Evolutionary conservation across 1,284 basidiomycete species (phyloP).

Genomic region (Apiotrichum porosum): DNA sequence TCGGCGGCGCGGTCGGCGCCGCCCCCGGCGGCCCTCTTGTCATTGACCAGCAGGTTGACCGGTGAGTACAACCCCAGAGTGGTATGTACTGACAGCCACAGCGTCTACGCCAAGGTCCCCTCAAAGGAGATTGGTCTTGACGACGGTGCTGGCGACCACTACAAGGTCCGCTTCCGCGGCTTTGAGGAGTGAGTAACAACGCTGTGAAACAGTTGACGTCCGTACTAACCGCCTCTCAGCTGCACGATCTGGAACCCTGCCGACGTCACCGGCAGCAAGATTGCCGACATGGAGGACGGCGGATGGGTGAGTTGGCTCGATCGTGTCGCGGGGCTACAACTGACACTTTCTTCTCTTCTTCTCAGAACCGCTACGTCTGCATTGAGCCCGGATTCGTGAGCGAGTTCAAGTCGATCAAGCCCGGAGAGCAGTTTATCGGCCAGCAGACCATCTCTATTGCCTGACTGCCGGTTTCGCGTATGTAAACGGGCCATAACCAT

Average conservation of each 20-base stretch:
- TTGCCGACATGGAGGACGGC: slow-evolving; percentile 75
- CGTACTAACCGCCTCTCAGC: slow-evolving; percentile 18
- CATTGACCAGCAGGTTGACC: slow-evolving; percentile 33
- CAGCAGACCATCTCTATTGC: slow-evolving; percentile 58
- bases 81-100: no score
- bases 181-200: slow-evolving; percentile 56
- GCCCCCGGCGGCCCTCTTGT: slow-evolving; percentile 37
- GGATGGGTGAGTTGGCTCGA: slow-evolving; percentile 73
- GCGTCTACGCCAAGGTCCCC: slow-evolving; percentile 42
- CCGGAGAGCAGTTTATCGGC: slow-evolving; percentile 67
- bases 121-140: slow-evolving; percentile 35
- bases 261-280: slow-evolving; percentile 60
- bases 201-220: no score
- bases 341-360: background rate
- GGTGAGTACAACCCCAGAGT: slow-evolving; percentile 32
- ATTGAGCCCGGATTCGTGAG: slow-evolving; percentile 77
- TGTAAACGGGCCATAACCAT: no score
- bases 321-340: no score
- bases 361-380: slow-evolving; percentile 70
- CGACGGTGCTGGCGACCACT: slow-evolving; percentile 32
- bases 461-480: slow-evolving; percentile 16
- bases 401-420: slow-evolving; percentile 51
- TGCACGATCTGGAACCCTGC: slow-evolving; percentile 74
- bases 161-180: slow-evolving; percentile 58
- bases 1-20: slow-evolving; percentile 24